These are phyloP conservation scores for Erodium chrysanthum DNA, from an alignment of 441 rosid genomes.

Conservation along the genomic window DNA sequence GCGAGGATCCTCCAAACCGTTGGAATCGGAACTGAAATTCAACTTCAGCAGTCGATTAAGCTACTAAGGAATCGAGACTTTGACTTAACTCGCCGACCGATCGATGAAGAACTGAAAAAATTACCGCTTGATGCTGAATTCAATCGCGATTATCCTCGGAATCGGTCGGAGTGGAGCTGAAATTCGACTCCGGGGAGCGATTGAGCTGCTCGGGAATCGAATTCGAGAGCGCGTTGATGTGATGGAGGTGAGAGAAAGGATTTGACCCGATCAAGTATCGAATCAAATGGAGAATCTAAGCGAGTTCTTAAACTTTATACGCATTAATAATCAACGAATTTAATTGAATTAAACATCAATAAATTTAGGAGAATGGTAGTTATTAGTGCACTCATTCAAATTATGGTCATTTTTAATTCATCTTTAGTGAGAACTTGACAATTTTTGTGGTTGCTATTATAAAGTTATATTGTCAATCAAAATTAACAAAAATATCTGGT, in stretches of 20 bases:
- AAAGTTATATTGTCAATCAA: too few relatives aligned
- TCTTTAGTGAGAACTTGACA: too few relatives aligned
- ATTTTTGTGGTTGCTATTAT: too few relatives aligned
- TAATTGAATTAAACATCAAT: too few relatives aligned
- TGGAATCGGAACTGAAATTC: neutral
- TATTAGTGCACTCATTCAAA: too few relatives aligned
- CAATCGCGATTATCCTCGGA: neutral
- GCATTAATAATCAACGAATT: too few relatives aligned
- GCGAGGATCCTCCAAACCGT: neutral
- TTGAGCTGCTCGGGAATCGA: neutral
- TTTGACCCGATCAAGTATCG: neutral
- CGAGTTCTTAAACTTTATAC: too few relatives aligned
- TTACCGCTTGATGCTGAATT: neutral
- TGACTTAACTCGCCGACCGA: too few relatives aligned
- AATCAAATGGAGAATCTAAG: neutral
- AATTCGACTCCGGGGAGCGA: neutral
- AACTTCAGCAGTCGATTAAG: neutral
- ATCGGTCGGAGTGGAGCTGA: neutral
- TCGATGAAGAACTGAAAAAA: neutral
- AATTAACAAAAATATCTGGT: too few relatives aligned
- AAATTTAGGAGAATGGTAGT: too few relatives aligned
- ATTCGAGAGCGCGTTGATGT: neutral
- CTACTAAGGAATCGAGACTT: too few relatives aligned
- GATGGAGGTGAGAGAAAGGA: neutral
- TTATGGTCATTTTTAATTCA: too few relatives aligned